Conservation (phyloP, 192 early-diverging fungal genomes). For the Gaertneriomyces semiglobifer region DNA sequence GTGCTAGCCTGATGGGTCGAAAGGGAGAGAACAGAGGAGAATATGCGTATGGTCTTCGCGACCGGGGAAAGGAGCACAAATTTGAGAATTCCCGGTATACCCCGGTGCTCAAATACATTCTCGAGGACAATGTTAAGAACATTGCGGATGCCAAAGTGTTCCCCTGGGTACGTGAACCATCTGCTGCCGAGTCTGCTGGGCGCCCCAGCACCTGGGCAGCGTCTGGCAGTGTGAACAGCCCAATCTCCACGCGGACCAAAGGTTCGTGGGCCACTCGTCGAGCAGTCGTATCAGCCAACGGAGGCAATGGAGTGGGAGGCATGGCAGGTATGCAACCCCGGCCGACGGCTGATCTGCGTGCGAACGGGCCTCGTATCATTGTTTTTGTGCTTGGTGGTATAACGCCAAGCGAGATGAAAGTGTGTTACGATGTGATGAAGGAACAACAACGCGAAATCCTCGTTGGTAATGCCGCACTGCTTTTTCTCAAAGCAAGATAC, state of each 20-base stretch:
- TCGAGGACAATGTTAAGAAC: constrained; percentile 48
- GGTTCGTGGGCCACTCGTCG: constrained; percentile 28
- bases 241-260: constrained; percentile 8
- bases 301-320: background rate
- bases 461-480: constrained; percentile 39
- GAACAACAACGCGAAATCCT: constrained; percentile 64
- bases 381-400: constrained; percentile 81
- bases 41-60: constrained; percentile 17
- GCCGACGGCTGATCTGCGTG: constrained; percentile 34
- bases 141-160: constrained; percentile 57
- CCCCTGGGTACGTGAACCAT: constrained; percentile 62
- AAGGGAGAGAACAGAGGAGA: constrained; percentile 30
- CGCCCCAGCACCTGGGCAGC: constrained; percentile 29
- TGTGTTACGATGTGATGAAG: constrained; percentile 66
- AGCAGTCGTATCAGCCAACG: constrained; percentile 21
- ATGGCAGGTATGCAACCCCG: constrained; percentile 6
- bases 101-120: constrained; percentile 64
- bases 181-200: constrained; percentile 30
- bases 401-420: constrained; percentile 72
- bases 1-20: constrained; percentile 43
- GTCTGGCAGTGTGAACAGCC: background rate
- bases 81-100: constrained; percentile 75
- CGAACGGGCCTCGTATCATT: constrained; percentile 58
- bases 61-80: constrained; percentile 56
- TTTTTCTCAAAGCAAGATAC: background rate